Percentiles rank a stretch among this genome's conserved stretches.
phyloP scores from a whole-genome alignment of 805 yeast species.

The Scheffersomyces ergatensis region DNA sequence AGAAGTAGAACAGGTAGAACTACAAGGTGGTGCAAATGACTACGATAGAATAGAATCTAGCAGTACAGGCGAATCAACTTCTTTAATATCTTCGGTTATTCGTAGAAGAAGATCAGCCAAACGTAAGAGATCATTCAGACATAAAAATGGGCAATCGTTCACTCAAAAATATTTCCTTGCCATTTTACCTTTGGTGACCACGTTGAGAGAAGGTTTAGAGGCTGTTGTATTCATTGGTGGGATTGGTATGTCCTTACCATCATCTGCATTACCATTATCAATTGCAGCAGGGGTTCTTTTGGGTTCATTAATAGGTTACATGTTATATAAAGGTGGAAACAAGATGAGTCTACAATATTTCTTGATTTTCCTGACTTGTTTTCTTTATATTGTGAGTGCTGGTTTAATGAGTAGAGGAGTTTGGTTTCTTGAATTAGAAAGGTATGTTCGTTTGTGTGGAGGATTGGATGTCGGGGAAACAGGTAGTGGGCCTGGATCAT shows the following conservation, averaged over 20 bases:
- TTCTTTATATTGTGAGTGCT: constrained; percentile 80
- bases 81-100: neutral
- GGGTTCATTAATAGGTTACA: constrained; percentile 64
- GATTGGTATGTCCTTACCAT: constrained; percentile 66
- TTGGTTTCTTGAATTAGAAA: constrained; percentile 85
- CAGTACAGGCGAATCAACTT: neutral
- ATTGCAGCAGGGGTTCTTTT: constrained; percentile 54
- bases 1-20: neutral
- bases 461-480: constrained; percentile 86
- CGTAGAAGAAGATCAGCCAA: neutral
- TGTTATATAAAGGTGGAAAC: constrained; percentile 75
- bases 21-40: neutral
- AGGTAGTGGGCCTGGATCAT: constrained; percentile 93
- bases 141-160: constrained; percentile 17
- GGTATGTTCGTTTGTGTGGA: constrained; percentile 66
- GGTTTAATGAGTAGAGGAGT: constrained; percentile 85
- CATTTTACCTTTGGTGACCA: constrained; percentile 78
- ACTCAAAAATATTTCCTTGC: constrained; percentile 67
- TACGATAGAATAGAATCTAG: no score
- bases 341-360: constrained; percentile 74
- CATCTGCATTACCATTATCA: constrained; percentile 54
- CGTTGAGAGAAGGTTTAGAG: constrained; percentile 86
- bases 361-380: constrained; percentile 71
- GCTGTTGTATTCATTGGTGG: constrained; percentile 93
- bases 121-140: neutral